Evolutionary conservation across 768 basidiomycete genomes (phyloP), one percentile per base, ranked within the genome.

Genomic region (Tulasnella calospora): DNA sequence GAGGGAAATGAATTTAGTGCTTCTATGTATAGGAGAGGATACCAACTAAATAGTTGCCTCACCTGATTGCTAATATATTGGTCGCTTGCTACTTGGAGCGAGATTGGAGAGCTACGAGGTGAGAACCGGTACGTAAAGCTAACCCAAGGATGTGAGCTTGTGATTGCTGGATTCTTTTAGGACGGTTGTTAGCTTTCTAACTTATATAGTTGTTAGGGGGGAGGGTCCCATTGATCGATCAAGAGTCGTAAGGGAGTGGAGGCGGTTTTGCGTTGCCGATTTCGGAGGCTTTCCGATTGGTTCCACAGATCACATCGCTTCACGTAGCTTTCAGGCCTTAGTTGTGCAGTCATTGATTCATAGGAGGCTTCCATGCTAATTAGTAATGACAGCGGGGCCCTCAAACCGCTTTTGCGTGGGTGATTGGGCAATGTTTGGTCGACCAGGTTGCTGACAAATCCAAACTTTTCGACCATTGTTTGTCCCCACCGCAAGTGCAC

Each of bases 391-490:
- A 7, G 15, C 33, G 30, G 33, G 13, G 15, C 33, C 35, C 30
- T 30, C 33, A 35, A 17, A 35, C 30, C 61, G 12, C 30, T 35
- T 35, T 67, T 7, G 4, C 1, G 3, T 33, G 30, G 61, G 2
- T 35, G 13, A 9, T n/a, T 5, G 61, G 30, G 4, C 30, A 13
- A 30, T 67, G n/a, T 13, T 27, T 27, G 13, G 12, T 13, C 7
- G 33, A 3, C 30, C 33, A 30, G 1, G 1, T 67, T 33, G 61
- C n/a, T 67, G 30, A 67, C 61, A 67, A 67, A 67, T 67, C 61
- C 30, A 15, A 67, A 67, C 61, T 67, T 67, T 67, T 67, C 61
- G 61, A 67, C 27, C 61, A 30, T 67, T 67, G 61, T 67, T 67
- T 67, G 61, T 67, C 13, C 61, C 33, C 61, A 6, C 13, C 9